Base-by-base conservation (phyloP, 2,329 filamentous ascomycete genomes). In the Leptographium radiaticola region DNA sequence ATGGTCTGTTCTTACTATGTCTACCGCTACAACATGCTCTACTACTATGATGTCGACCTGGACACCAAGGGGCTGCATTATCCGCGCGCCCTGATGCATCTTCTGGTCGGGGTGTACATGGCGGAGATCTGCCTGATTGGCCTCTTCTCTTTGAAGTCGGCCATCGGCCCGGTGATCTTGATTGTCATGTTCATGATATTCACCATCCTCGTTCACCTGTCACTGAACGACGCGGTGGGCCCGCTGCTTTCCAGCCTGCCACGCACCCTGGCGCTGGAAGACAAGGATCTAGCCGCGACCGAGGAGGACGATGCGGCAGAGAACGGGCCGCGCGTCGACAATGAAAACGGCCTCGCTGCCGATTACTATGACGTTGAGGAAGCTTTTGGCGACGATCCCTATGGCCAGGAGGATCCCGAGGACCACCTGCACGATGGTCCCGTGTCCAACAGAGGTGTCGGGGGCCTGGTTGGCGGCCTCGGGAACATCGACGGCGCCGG, bases 1-100 rank as follows among this genome's bases (percentile, higher is more conserved):
- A 78, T 95, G 58, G 79, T 74, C 44, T 71, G 94, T 49, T 87
- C 94, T 71, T 93, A 94, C 67, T 75, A 88, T 52, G 86, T 87
- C 53, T 95, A 89, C 71, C 80, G 86, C 40, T 95, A 95, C 75
- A 90, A 91, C 68, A 68, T 95, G 52, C 74, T 95, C 25, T 95
- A 87, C 65, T 86, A 93, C 15, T 84, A 81, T 49, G 85, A 89
- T 60, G 78, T 85, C 13, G 74, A 82, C 57, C 82, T 95, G 58
- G 90, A 97, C 64, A 95, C 89, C 49, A 88, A 88, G 63, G 91
- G 93, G 49, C 81, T 91, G 25, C 83, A 89, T 62, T 97, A 95
- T 65, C 86, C 89, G 1, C 86, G 88, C 30, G 90, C 88, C 6
- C 76, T 97, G 45, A 88, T 95, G 72, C 90, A 97, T 57, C 77